Evolutionary conservation across 1,284 basidiomycete genomes (phyloP), one percentile per base, ranked within the genome.

Genomic region (Trichosporon sp.): DNA sequence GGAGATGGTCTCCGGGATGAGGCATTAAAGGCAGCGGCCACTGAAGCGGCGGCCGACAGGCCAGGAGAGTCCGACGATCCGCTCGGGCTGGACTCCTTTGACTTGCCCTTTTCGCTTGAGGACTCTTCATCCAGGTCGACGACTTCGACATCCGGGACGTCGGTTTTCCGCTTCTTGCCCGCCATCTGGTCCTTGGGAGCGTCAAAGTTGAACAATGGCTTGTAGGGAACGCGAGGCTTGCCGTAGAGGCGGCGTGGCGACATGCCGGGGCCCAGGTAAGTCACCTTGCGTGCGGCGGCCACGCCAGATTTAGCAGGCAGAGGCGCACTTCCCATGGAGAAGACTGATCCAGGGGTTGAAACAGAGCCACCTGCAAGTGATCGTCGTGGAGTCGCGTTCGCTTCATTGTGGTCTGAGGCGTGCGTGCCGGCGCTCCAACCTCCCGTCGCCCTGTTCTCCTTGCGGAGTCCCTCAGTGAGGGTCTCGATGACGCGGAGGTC

Each of bases 221-320:
- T 73, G 58, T 72, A 42, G 1, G 51, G 64, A 23, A 32, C 35
- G 5, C 32, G 35, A 44, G 68, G 66, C 51, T 70, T 67, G 44
- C 67, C 69, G 42, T 73, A 71, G 72, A 76, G 73, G 27, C 75
- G 72, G 18, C 74, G 70, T 1, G 77, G 74, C 29, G 78, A 78
- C 73, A 81, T 80, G 44, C 79, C 79, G 0, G 79, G 78, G 12
- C 79, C 79, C 0, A 81, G 74, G 66, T 81, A 81, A 8, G 68
- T 72, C 25, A 73, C 62, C 32, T 70, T 65, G 63, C 64, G 64
- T 31, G 60, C 38, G 23, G 56, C 12, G 12, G 12, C 56, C 31
- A n/a, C 29, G 25, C 35, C 23, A 21, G 62, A 51, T 0, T 34
- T 65, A 3, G 60, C 27, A 27, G 21, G 56, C 3, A 42, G 27